Percentiles rank a stretch among this genome's conserved stretches.
Evolutionary conservation across 305 asterid genomes (phyloP).

Genomic region (Solanum hybrid): DNA sequence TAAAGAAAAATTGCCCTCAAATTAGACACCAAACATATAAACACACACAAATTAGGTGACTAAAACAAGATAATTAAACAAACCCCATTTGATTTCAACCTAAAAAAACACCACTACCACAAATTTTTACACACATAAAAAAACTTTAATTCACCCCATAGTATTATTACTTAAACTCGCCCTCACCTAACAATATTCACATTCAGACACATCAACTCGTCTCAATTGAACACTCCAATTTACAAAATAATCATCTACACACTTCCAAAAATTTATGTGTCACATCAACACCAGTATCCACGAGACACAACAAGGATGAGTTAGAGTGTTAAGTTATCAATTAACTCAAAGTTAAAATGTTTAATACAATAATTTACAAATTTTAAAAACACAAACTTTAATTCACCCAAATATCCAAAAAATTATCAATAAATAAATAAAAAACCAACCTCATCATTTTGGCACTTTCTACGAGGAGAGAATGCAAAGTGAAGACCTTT

Average conservation of each 20-base stretch:
- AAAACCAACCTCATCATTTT: constrained; percentile 37
- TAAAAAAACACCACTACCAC: not conserved
- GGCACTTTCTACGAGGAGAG: constrained; percentile 29
- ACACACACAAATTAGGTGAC: not conserved
- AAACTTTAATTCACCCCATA: not conserved
- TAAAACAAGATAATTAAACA: not conserved
- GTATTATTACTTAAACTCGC: not conserved
- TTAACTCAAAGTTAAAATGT: accelerated
- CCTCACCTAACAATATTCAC: not conserved
- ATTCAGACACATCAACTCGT: not conserved
- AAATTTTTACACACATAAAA: not conserved
- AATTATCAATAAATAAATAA: not conserved
- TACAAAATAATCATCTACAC: not conserved
- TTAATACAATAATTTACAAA: not conserved
- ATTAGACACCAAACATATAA: not conserved
- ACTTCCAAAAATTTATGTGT: not conserved
- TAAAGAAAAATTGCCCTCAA: not conserved
- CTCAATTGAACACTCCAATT: not conserved
- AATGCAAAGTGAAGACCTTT: constrained; percentile 49
- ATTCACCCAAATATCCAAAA: not conserved
- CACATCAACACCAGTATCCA: not conserved
- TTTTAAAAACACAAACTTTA: not conserved
- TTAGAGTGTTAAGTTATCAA: accelerated
- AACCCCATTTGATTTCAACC: not conserved
- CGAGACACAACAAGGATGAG: not conserved